Base-by-base conservation (phyloP, 129 eudicot species). In the Lactuca saligna region DNA sequence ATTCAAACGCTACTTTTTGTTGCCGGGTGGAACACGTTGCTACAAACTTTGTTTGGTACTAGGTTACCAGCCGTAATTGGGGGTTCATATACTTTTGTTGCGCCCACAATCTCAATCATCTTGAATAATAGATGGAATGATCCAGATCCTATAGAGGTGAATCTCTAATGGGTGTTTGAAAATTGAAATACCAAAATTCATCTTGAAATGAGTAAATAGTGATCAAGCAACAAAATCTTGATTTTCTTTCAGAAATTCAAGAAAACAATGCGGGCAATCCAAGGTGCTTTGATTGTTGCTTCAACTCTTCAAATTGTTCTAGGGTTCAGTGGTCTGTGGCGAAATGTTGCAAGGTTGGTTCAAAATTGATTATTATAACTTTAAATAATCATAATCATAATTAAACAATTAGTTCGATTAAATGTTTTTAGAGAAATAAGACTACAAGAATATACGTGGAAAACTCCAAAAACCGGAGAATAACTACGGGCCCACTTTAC, bases 251-350 rank as follows among this genome's bases (percentile, higher is more conserved):
- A 91, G 97, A 91, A 84, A 82, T 91, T 91, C 87, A 82, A 80
- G 85, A 91, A 87, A 75, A 77, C 80, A 56, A 91, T 91, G 96
- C 84, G 97, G 65, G 97, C 93, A 75, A 85, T 83, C 48, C 97
- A 91, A 66, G 97, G 97, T 59, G 97, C 97, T 50, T 63, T 88
- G 66, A 91, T 91, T 73, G 88, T 91, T 81, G 96, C 97, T 61
- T 91, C 97, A 9, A 82, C 88, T 1, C 77, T 91, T 82, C 97
- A 91, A 63, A 91, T 91, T 39, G 96, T 91, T 65, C 77, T 91
- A 63, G 97, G 97, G 80, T 91, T 91, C 87, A 91, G 97, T 82
- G 97, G 97, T 70, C 93, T 91, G 3, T 91, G 97, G 97, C 90
- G 97, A 54, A 88, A 88, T 37, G 82, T 91, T 61, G 42, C 96